Evolutionary conservation across 2,329 filamentous ascomycete genomes (phyloP).

Genomic region (Aschersonia sp.): DNA sequence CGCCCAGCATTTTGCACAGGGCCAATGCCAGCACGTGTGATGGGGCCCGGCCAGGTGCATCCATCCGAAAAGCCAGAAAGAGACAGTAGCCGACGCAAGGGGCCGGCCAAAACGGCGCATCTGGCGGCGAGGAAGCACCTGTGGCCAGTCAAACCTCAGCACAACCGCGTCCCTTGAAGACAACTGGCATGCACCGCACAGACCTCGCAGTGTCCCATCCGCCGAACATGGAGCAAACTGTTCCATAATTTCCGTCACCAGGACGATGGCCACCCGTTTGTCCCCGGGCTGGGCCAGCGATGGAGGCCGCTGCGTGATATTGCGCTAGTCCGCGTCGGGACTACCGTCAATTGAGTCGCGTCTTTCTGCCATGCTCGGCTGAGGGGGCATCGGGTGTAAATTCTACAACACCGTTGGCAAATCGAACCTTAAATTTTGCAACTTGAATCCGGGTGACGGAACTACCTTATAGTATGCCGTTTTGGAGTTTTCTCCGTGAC

Average conservation of each 20-base stretch:
- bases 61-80: background rate
- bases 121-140: background rate
- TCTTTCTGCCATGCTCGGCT: constrained; percentile 1
- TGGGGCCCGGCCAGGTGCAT: background rate
- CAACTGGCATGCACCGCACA: constrained; percentile 1
- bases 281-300: background rate
- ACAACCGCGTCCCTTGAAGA: constrained; percentile 1
- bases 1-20: background rate
- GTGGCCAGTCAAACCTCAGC: constrained; percentile 1
- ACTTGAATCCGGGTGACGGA: too few relatives aligned
- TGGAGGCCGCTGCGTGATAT: background rate
- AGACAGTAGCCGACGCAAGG: background rate
- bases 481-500: background rate
- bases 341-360: background rate
- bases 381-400: too few relatives aligned
- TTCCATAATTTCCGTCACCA: background rate
- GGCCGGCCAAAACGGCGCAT: background rate
- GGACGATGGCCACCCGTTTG: constrained; percentile 1
- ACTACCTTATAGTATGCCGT: too few relatives aligned
- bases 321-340: background rate
- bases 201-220: background rate
- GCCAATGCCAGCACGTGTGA: background rate
- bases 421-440: too few relatives aligned
- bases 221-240: background rate
- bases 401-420: too few relatives aligned